Conservation (phyloP, 164 flowering plant species). For the Brasenia schreberi region DNA sequence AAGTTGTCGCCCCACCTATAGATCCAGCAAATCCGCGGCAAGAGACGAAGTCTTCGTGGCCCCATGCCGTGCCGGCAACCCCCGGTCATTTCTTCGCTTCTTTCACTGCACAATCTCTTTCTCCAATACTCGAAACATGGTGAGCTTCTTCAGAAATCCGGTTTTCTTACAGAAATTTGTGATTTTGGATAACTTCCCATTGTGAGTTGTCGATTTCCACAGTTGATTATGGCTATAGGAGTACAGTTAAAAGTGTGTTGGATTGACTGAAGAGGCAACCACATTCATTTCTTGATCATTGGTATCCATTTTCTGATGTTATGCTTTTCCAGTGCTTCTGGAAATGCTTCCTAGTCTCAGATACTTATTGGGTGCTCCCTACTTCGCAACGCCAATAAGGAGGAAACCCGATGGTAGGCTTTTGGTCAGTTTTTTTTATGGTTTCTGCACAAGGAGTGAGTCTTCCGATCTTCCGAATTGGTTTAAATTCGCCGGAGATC, state of each 20-base stretch:
- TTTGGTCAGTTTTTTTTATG: conserved; percentile 4
- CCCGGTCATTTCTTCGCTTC: neutral
- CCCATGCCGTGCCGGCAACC: no score
- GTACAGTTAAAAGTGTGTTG: neutral
- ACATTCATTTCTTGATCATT: neutral
- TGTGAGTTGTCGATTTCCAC: neutral
- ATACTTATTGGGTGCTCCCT: conserved; percentile 6
- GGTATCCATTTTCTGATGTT: neutral
- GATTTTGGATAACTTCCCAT: neutral
- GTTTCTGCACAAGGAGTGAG: conserved; percentile 22
- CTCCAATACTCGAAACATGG: neutral
- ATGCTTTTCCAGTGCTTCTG: neutral
- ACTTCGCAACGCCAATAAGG: neutral
- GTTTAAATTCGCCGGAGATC: conserved; percentile 21
- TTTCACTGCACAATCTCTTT: conserved; percentile 1
- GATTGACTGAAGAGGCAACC: conserved; percentile 2
- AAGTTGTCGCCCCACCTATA: no score
- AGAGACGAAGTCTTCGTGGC: no score
- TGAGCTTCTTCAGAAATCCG: neutral
- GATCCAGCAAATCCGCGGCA: no score
- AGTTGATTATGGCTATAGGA: neutral
- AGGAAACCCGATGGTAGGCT: neutral
- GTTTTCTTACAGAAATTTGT: neutral
- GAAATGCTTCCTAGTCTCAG: conserved; percentile 20
- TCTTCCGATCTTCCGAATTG: conserved; percentile 52